These are phyloP conservation scores for Penicillium pulvis DNA, from an alignment of 495 filamentous ascomycete genomes.

Conservation along the genomic window DNA sequence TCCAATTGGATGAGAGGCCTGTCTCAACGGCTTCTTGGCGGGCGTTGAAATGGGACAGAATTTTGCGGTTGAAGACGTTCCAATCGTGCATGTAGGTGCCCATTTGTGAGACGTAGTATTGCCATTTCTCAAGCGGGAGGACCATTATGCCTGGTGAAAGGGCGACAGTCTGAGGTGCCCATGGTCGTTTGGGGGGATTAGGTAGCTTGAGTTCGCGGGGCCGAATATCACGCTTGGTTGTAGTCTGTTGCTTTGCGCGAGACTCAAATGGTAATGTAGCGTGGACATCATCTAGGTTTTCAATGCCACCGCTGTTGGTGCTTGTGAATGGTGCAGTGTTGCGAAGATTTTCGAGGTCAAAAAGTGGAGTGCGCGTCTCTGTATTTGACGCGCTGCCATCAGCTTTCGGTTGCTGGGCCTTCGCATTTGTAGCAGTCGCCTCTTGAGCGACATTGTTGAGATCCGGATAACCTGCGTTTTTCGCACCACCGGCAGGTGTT, in stretches of 20 bases:
- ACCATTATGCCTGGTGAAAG: slow-evolving; percentile 30
- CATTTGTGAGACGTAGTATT: slow-evolving; percentile 64
- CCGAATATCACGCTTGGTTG: slow-evolving; percentile 30
- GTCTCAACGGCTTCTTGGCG: slow-evolving; percentile 58
- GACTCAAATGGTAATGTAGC: slow-evolving; percentile 75
- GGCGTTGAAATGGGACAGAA: slow-evolving; percentile 66
- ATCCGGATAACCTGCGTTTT: slow-evolving; percentile 21
- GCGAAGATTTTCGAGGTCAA: slow-evolving; percentile 64
- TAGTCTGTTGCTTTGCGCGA: slow-evolving; percentile 42
- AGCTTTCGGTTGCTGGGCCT: slow-evolving; percentile 25
- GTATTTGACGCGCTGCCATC: slow-evolving; percentile 48
- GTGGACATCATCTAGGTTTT: slow-evolving; percentile 65
- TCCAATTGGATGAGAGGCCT: slow-evolving; percentile 55
- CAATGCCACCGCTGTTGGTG: slow-evolving; percentile 56
- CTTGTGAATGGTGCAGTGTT: slow-evolving; percentile 66
- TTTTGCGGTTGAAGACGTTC: slow-evolving; percentile 63
- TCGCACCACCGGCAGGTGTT: background rate
- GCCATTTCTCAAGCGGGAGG: slow-evolving; percentile 51
- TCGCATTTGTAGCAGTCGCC: slow-evolving; percentile 16
- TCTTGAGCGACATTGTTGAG: slow-evolving; percentile 15
- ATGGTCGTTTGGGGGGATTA: slow-evolving; percentile 58
- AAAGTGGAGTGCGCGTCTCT: slow-evolving; percentile 35
- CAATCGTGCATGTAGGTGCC: slow-evolving; percentile 69
- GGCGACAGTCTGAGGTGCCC: slow-evolving; percentile 30
- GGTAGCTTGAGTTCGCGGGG: slow-evolving; percentile 58